Evolutionary conservation across 345 rosid species (phyloP).

Genomic region (Eucalyptus erythrocorys): DNA sequence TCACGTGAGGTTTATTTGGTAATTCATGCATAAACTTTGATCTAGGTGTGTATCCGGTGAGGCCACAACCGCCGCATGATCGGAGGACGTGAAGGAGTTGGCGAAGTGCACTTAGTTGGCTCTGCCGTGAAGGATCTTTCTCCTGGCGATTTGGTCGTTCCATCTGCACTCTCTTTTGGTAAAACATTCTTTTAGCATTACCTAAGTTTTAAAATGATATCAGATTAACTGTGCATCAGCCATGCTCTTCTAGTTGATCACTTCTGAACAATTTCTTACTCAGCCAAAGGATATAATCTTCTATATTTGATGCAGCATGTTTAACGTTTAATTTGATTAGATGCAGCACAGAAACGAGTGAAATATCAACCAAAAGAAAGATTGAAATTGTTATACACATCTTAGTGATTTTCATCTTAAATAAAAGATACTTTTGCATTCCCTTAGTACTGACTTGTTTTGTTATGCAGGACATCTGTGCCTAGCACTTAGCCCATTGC

Average conservation of each 20-base stretch:
- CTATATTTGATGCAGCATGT: background rate
- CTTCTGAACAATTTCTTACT: background rate
- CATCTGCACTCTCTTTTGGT: conserved; percentile 85
- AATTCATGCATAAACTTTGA: background rate
- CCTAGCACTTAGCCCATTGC: background rate
- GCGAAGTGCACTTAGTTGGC: conserved; percentile 63
- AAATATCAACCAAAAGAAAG: background rate
- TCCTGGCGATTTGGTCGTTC: conserved; percentile 85
- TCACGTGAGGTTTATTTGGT: background rate
- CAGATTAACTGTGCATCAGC: background rate
- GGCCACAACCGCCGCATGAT: conserved; percentile 78
- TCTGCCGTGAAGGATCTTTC: conserved; percentile 45
- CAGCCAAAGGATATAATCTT: background rate
- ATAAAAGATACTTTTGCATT: background rate
- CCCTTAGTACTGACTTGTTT: background rate
- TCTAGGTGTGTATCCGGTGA: conserved; percentile 80
- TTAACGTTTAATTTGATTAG: background rate
- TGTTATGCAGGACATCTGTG: background rate
- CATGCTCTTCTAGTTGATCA: background rate
- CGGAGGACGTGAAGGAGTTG: conserved; percentile 95
- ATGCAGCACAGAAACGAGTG: background rate
- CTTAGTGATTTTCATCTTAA: background rate
- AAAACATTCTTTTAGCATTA: background rate
- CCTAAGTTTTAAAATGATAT: background rate
- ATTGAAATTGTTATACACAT: background rate